phyloP scores from a whole-genome alignment of 345 rosid species.

The Hibiscus mutabilis region DNA sequence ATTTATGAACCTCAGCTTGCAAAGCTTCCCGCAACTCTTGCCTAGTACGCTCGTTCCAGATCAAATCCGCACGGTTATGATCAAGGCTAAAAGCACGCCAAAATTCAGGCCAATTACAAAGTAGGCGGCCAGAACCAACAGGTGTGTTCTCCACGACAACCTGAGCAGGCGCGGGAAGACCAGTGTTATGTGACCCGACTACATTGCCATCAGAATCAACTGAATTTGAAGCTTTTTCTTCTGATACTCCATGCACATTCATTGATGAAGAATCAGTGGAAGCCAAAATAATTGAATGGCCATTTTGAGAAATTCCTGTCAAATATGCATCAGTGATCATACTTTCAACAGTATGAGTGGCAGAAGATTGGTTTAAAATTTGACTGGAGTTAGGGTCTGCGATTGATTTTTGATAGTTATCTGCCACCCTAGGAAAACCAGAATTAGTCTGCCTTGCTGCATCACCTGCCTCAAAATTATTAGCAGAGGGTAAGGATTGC shows the following conservation, averaged over 20 bases:
- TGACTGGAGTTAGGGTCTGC: constrained; percentile 44
- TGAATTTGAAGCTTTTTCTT: constrained; percentile 37
- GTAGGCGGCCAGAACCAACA: constrained; percentile 91
- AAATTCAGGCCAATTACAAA: constrained; percentile 92
- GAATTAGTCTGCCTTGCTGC: constrained; percentile 37
- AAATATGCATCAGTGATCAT: constrained; percentile 32
- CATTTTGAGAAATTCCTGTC: constrained; percentile 45
- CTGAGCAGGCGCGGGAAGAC: constrained; percentile 94
- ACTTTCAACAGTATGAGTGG: constrained; percentile 42
- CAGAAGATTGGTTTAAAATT: constrained; percentile 28
- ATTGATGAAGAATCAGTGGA: constrained; percentile 33
- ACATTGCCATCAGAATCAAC: constrained; percentile 40
- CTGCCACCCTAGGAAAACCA: constrained; percentile 38
- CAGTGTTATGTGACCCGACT: constrained; percentile 40
- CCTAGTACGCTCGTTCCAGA: constrained; percentile 98
- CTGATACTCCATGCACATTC: constrained; percentile 38
- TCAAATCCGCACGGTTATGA: constrained; percentile 97
- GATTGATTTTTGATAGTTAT: constrained; percentile 40
- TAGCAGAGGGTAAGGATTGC: constrained; percentile 38
- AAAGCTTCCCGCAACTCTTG: constrained; percentile 95
- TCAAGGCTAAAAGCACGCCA: constrained; percentile 99
- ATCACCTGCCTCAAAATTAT: constrained; percentile 50
- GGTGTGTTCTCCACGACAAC: constrained; percentile 90
- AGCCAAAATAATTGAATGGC: constrained; percentile 28
- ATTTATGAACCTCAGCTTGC: constrained; percentile 93